Conservation (phyloP, 1,284 basidiomycete species). For the Papiliotrema laurentii region DNA sequence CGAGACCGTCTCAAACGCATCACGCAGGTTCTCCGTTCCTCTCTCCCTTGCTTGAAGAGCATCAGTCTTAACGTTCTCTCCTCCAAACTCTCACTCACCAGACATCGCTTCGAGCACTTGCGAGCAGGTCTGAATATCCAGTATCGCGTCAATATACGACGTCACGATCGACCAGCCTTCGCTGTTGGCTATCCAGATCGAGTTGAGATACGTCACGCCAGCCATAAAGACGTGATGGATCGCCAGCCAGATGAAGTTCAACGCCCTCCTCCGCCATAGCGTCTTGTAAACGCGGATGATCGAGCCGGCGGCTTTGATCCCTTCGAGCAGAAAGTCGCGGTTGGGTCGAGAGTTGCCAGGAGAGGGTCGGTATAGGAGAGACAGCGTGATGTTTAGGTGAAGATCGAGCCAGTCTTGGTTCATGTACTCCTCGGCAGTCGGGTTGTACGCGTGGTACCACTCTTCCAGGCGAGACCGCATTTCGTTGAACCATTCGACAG, state of each 20-base stretch:
- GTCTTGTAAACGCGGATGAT: conserved; percentile 9
- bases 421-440: conserved; percentile 1
- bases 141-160: conserved; percentile 12
- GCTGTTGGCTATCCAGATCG: conserved; percentile 8
- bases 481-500: conserved; percentile 7
- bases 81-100: conserved; percentile 9
- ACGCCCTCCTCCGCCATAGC: conserved; percentile 5
- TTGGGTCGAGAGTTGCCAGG: conserved; percentile 9
- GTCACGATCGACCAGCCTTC: conserved; percentile 11
- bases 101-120: conserved; percentile 12
- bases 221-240: conserved; percentile 14
- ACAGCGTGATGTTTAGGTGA: conserved; percentile 1
- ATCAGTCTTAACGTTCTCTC: background rate
- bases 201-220: conserved; percentile 18
- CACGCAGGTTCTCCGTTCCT: background rate
- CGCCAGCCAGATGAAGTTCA: conserved; percentile 14
- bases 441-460: conserved; percentile 5
- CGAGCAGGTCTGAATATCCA: conserved; percentile 16
- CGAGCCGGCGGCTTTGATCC: conserved; percentile 1
- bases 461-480: conserved; percentile 4
- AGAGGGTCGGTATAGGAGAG: conserved; percentile 11
- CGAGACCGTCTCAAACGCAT: conserved; percentile 7
- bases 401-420: conserved; percentile 7
- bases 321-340: background rate
- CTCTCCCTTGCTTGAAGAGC: background rate